Base-by-base conservation (phyloP, 495 filamentous ascomycete species). In the Hypoxylon rickii region DNA sequence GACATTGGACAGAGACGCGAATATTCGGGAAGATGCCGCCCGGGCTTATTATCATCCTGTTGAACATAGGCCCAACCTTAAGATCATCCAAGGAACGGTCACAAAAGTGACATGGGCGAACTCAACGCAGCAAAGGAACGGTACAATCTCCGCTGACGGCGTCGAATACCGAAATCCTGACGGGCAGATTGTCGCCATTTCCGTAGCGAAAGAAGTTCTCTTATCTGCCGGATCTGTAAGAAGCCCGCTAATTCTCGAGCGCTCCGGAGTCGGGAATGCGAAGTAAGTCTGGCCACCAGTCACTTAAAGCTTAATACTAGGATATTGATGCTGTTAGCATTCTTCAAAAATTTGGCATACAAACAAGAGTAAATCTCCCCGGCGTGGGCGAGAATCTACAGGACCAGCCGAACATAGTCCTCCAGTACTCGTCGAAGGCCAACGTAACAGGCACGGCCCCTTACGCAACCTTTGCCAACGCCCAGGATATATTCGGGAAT, bases 311-410 rank as follows among this genome's bases (percentile, higher is more conserved):
- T n/a, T n/a, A n/a, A 44, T 1, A 43, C 19, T 7, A 31, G 12
- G 45, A 5, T 26, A 56, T 20, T 49, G 36, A 41, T 55, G 47
- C 18, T 36, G 16, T 33, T 21, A 57, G 50, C n/a, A 63, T 78
- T 16, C 70, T 76, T 2, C 18, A 61, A 2, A 58, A 58, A 8
- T 52, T 64, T 17, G 68, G 72, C 15, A 81, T 79, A 49, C 60
- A 75, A 8, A 51, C 72, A 19, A 54, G 63, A 24, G 67, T 79
- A 22, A 58, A 76, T 13, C 74, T 75, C 43, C 63, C 68, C 1
- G 67, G 64, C 33, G 79, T 80, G 7, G 78, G 80, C 7, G 76
- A 78, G 50, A 76, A 82, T 56, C 52, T 81, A 2, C 77, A 79
- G 59, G 76, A 82, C 15, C 77, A 80, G 18, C 61, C 68, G 17